phyloP scores from a whole-genome alignment of 106 monocot species.

The Dendrobium nobile region DNA sequence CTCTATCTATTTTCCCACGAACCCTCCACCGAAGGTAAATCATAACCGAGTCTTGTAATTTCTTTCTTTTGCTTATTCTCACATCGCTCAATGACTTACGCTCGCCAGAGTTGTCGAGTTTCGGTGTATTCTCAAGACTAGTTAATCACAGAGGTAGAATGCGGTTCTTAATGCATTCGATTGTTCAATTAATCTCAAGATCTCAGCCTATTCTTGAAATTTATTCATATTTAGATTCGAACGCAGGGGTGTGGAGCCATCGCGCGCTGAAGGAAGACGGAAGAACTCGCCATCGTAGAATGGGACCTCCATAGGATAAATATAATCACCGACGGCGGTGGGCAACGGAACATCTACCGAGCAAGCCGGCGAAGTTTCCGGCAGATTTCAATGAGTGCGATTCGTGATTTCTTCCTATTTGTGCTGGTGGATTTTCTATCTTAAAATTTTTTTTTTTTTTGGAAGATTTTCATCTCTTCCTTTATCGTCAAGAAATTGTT shows the following conservation, averaged over 20 bases:
- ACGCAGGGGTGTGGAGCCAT: not conserved
- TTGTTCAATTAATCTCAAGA: not conserved
- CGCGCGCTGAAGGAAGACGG: not conserved
- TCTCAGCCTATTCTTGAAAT: not conserved
- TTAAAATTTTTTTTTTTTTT: too few species aligned
- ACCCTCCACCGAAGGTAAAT: constrained; percentile 13
- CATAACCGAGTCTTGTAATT: too few species aligned
- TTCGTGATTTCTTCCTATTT: not conserved
- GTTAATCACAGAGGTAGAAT: constrained; percentile 15
- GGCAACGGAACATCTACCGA: not conserved
- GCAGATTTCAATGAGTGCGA: not conserved
- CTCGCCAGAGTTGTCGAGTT: constrained; percentile 11
- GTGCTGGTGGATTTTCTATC: not conserved
- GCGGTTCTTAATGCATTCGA: not conserved
- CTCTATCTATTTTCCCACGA: constrained; percentile 38
- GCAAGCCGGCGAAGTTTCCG: not conserved
- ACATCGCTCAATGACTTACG: not conserved
- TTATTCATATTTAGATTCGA: not conserved
- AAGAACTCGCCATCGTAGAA: not conserved
- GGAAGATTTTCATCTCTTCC: too few species aligned
- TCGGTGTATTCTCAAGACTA: not conserved
- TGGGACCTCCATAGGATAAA: not conserved
- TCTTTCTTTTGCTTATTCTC: not conserved
- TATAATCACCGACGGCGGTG: not conserved
- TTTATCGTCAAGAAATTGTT: not conserved